These are phyloP conservation scores for Magnusiomyces fungicola DNA, from an alignment of 1,139 yeast genomes.

Conservation along the genomic window DNA sequence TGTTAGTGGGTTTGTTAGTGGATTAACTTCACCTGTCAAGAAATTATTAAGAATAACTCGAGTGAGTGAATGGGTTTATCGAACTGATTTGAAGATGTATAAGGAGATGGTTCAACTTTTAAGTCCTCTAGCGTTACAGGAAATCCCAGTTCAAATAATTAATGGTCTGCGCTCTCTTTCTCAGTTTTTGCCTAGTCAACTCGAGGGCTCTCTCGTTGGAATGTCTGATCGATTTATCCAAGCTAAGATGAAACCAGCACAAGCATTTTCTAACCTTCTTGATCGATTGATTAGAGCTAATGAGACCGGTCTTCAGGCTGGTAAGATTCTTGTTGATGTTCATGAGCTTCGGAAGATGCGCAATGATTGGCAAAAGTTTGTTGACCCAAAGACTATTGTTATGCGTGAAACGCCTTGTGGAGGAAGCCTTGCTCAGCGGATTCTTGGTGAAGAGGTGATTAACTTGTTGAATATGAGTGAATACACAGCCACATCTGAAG, in stretches of 20 bases:
- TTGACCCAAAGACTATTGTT: constrained; percentile 46
- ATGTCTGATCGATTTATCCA: constrained; percentile 47
- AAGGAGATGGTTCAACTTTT: constrained; percentile 53
- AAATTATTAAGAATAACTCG: constrained; percentile 48
- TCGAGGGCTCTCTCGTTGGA: constrained; percentile 31
- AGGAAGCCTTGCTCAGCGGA: constrained; percentile 32
- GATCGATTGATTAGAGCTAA: constrained; percentile 52
- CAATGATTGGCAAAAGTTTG: constrained; percentile 49
- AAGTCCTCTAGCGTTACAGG: constrained; percentile 58
- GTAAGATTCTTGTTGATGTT: constrained; percentile 42
- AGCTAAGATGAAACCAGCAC: constrained; percentile 50
- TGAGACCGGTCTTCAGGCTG: constrained; percentile 52
- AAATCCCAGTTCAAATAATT: constrained; percentile 51
- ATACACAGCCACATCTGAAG: neutral
- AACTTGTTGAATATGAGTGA: constrained; percentile 30
- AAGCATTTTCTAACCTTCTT: constrained; percentile 49
- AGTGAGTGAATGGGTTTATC: constrained; percentile 52
- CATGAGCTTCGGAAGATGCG: constrained; percentile 48
- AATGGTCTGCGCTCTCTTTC: constrained; percentile 30
- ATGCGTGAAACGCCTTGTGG: constrained; percentile 52
- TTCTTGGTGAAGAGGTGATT: constrained; percentile 41
- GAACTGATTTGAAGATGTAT: constrained; percentile 61
- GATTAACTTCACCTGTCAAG: constrained; percentile 59
- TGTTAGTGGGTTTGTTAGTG: constrained; percentile 48
- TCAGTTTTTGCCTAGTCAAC: constrained; percentile 26